Percentiles rank a stretch among this genome's conserved stretches.
Conservation (phyloP, 1,284 basidiomycete genomes). For the Ceratobasidium papillatum region DNA sequence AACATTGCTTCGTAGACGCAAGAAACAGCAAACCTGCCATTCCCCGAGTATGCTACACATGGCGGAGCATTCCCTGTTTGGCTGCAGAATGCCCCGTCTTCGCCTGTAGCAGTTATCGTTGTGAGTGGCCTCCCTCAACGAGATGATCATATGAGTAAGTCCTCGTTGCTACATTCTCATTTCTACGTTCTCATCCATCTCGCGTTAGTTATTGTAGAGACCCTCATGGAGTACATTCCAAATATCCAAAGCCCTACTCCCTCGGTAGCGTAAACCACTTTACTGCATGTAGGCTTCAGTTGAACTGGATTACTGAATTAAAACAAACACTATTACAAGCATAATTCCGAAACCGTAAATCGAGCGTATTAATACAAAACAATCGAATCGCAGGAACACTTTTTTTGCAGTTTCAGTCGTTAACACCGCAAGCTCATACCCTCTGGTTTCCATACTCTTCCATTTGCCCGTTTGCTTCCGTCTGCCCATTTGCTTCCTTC, state of each 20-base stretch:
- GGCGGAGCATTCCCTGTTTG: slow-evolving; percentile 54
- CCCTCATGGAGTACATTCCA: slow-evolving; percentile 42
- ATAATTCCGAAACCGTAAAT: neutral
- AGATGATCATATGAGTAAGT: slow-evolving; percentile 52
- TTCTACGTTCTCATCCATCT: neutral
- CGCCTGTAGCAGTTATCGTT: slow-evolving; percentile 52
- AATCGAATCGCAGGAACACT: neutral
- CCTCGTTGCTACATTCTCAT: neutral
- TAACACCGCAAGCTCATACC: neutral
- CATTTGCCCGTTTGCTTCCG: neutral
- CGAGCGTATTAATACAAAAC: slow-evolving; percentile 25
- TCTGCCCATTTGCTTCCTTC: slow-evolving; percentile 7
- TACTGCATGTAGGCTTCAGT: neutral
- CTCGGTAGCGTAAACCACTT: slow-evolving; percentile 9
- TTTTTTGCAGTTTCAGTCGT: neutral
- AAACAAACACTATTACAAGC: slow-evolving; percentile 31
- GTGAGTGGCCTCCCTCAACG: slow-evolving; percentile 54
- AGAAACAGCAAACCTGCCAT: slow-evolving; percentile 27
- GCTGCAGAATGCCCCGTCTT: slow-evolving; percentile 48
- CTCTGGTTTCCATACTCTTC: slow-evolving; percentile 22
- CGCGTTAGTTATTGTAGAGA: slow-evolving; percentile 44
- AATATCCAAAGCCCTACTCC: slow-evolving; percentile 25
- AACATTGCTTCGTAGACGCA: slow-evolving; percentile 11
- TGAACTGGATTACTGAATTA: slow-evolving; percentile 12
- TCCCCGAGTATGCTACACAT: slow-evolving; percentile 46